A percentile compares a stretch with the other conserved stretches of the same genome.
These are phyloP conservation scores for Naganishia friedmannii DNA, from an alignment of 768 basidiomycete genomes.

Conservation along the genomic window DNA sequence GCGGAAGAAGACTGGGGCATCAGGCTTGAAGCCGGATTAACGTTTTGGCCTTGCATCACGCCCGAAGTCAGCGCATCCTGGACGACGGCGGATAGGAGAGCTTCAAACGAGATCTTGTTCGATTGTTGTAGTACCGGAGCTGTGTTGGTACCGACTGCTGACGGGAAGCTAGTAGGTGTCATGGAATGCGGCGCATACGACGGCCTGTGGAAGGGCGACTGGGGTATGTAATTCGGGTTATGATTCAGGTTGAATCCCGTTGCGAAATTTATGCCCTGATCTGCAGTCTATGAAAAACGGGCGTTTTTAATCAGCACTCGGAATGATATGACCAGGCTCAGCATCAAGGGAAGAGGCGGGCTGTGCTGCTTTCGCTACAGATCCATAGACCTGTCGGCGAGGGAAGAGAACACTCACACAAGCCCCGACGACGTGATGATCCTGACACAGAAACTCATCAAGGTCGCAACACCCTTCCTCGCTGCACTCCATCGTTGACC, in stretches of 20 bases:
- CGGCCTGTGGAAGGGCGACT: background rate
- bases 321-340: background rate
- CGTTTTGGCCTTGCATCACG: background rate
- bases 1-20: background rate
- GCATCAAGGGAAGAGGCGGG: background rate
- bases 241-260: constrained; percentile 6
- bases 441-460: constrained; percentile 13
- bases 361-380: background rate
- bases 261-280: constrained; percentile 10
- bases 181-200: background rate
- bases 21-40: background rate
- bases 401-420: background rate
- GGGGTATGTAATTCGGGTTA: background rate
- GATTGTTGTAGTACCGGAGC: background rate
- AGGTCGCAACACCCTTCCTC: constrained; percentile 19
- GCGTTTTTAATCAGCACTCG: background rate
- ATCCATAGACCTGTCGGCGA: too few species aligned
- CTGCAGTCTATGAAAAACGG: background rate
- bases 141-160: background rate
- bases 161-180: background rate
- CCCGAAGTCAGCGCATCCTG: constrained; percentile 11
- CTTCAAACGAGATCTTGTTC: constrained; percentile 11
- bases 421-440: constrained; percentile 16
- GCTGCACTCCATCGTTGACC: constrained; percentile 12
- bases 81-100: constrained; percentile 10